phyloP scores from a whole-genome alignment of 2,329 filamentous ascomycete genomes.

The Aspergillus phoenicis region DNA sequence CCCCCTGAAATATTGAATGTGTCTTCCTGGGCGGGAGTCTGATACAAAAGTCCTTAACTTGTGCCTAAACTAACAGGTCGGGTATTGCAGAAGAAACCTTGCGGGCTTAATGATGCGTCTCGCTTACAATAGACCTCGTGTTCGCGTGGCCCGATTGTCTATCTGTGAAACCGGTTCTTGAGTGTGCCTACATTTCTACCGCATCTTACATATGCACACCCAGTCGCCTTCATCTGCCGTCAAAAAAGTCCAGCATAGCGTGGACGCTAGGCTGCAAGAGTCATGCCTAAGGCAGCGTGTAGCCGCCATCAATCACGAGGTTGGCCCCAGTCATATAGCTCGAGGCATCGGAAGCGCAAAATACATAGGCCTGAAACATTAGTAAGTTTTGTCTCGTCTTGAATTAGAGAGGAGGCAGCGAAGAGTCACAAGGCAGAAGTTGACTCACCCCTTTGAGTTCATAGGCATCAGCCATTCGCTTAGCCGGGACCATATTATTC shows the following conservation, averaged over 20 bases:
- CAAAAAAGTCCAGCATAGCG: not conserved
- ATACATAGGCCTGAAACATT: slow-evolving; percentile 18
- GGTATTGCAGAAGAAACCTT: no score
- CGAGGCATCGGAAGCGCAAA: slow-evolving; percentile 51
- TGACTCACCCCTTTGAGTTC: slow-evolving; percentile 42
- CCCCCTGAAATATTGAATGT: no score
- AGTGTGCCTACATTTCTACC: not conserved
- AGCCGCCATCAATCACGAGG: slow-evolving; percentile 52
- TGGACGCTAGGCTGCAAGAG: not conserved
- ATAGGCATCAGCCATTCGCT: slow-evolving; percentile 40
- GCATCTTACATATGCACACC: not conserved
- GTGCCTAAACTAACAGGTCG: no score
- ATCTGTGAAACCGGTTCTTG: not conserved
- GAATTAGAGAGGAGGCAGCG: not conserved
- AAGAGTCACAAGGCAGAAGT: not conserved
- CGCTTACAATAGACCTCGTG: not conserved
- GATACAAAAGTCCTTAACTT: no score
- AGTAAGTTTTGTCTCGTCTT: no score
- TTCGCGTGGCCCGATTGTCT: not conserved
- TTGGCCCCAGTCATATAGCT: slow-evolving; percentile 54
- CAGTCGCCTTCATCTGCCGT: not conserved
- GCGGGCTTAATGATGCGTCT: no score
- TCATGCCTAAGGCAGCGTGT: slow-evolving; percentile 36
- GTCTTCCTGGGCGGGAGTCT: no score
- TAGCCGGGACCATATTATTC: slow-evolving; percentile 44